A percentile compares a stretch with the other conserved stretches of the same genome.
phyloP scores from a whole-genome alignment of 2,329 filamentous ascomycete species.

The Scortechinia acanthostroma region DNA sequence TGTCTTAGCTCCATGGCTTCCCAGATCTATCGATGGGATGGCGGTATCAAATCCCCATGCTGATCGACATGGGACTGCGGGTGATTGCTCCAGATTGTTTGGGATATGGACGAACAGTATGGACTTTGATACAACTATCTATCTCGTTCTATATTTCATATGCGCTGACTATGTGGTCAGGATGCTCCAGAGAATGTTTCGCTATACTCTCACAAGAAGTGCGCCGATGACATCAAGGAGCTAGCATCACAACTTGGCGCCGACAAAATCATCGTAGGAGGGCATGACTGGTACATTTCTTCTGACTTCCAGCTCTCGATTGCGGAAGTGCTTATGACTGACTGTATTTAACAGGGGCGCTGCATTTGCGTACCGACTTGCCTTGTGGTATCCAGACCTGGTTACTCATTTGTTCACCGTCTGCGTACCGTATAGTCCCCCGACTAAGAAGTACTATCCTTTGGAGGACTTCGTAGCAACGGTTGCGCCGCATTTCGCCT shows the following conservation, averaged over 20 bases:
- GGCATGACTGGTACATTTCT: constrained; percentile 46
- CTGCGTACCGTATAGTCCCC: constrained; percentile 48
- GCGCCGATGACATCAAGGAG: constrained; percentile 52
- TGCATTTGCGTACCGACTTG: constrained; percentile 49
- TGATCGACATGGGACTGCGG: constrained; percentile 43
- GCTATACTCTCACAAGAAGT: constrained; percentile 46
- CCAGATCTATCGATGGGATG: constrained; percentile 54
- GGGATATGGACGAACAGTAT: constrained; percentile 54
- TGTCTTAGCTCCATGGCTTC: constrained; percentile 42
- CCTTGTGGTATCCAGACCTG: constrained; percentile 50
- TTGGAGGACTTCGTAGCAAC: constrained; percentile 13
- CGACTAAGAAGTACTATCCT: constrained; percentile 31
- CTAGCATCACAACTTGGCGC: constrained; percentile 43
- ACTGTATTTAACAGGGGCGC: constrained; percentile 33
- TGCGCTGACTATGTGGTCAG: neutral
- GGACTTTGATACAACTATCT: constrained; percentile 2
- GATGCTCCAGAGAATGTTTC: constrained; percentile 31
- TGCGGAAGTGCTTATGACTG: neutral
- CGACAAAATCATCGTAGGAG: constrained; percentile 48
- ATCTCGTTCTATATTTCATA: neutral
- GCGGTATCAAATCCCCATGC: constrained; percentile 55
- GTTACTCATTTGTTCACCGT: constrained; percentile 53
- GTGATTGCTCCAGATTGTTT: constrained; percentile 57
- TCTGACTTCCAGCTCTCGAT: neutral
- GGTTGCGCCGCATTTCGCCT: constrained; percentile 20